Conservation (phyloP, 192 early-diverging fungal species). For the Thoreauomyces humboldtii region DNA sequence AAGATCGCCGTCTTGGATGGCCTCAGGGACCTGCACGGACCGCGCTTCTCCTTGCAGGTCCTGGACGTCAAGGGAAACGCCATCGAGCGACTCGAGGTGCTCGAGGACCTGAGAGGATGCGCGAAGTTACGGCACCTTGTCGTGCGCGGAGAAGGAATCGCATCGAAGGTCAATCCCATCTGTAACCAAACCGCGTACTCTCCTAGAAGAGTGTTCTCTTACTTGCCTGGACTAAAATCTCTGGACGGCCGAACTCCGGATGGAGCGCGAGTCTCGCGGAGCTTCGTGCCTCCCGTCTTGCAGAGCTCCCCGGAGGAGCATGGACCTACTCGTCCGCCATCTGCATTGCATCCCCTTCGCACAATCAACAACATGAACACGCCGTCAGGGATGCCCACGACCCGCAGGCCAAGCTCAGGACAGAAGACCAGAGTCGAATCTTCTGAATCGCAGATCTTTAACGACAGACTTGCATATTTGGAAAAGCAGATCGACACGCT, state of each 20-base stretch:
- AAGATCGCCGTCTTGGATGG: conserved; percentile 33
- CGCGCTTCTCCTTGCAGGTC: conserved; percentile 23
- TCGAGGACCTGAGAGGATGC: conserved; percentile 29
- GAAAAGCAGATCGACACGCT: no score
- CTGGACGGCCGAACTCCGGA: conserved; percentile 19
- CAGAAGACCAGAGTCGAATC: no score
- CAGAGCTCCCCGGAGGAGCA: no score
- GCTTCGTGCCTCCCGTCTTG: no score
- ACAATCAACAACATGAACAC: no score
- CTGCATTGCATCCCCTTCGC: no score
- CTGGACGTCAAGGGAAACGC: conserved; percentile 48
- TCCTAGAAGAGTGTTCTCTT: background rate
- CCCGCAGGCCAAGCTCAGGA: no score
- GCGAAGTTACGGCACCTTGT: conserved; percentile 25
- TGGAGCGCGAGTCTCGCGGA: background rate
- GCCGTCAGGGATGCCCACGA: no score
- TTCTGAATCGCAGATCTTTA: no score
- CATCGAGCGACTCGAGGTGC: conserved; percentile 28
- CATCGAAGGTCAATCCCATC: conserved; percentile 28
- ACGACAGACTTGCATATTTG: no score
- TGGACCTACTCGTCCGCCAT: no score
- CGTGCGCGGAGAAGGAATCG: conserved; percentile 5
- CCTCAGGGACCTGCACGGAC: conserved; percentile 30
- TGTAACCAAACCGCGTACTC: conserved; percentile 16
- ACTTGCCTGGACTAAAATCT: conserved; percentile 19